These are phyloP conservation scores for Zychaea mexicana DNA, from an alignment of 371 early-diverging fungal genomes.

Conservation along the genomic window DNA sequence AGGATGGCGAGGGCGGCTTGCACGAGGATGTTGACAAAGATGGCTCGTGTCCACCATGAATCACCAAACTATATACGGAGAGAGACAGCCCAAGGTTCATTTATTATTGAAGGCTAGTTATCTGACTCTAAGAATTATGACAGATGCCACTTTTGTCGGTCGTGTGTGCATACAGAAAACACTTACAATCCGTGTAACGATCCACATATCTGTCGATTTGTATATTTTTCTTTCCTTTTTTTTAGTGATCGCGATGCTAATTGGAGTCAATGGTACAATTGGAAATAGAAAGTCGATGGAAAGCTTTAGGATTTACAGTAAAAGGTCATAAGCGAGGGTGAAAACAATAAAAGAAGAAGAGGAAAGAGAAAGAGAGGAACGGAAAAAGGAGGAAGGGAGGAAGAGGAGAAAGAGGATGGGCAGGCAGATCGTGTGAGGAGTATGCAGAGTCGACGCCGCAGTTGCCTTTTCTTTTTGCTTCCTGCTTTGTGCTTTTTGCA, in stretches of 20 bases:
- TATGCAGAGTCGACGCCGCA: background rate
- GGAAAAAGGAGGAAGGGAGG: slow-evolving; percentile 13
- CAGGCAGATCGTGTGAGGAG: background rate
- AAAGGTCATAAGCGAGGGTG: slow-evolving; percentile 2
- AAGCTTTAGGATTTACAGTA: background rate
- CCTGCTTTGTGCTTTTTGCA: no score
- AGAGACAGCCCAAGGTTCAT: background rate
- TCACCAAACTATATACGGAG: slow-evolving; percentile 50
- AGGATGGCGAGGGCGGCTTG: slow-evolving; percentile 43
- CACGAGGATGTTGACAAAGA: slow-evolving; percentile 34
- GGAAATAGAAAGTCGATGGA: background rate
- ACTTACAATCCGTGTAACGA: slow-evolving; percentile 44
- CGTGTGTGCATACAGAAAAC: no score
- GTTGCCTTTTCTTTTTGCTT: no score
- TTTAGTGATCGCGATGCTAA: background rate
- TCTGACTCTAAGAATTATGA: no score
- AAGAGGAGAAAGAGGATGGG: slow-evolving; percentile 3
- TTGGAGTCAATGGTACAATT: background rate
- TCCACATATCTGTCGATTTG: slow-evolving; percentile 25
- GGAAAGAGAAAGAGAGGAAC: slow-evolving; percentile 7
- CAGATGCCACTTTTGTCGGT: no score
- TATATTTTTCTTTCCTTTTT: background rate
- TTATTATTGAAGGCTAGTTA: no score
- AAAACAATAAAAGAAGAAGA: slow-evolving; percentile 12
- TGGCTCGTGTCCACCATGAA: slow-evolving; percentile 50